phyloP scores from a whole-genome alignment of 306 rosid species.

The Rosa persica region DNA sequence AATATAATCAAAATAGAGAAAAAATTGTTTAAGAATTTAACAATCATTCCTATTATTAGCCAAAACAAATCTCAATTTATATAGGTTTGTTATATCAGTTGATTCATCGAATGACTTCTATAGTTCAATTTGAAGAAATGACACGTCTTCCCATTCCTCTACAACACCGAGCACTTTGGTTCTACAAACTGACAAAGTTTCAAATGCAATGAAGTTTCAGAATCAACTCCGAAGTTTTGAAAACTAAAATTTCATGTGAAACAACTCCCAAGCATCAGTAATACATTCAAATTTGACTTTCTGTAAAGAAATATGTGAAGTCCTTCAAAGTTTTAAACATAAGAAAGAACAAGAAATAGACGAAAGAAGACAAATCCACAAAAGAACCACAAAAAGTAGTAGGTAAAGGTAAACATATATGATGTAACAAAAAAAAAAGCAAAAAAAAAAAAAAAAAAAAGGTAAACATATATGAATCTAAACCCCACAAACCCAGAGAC shows the following conservation, averaged over 20 bases:
- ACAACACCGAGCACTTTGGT: slow-evolving; percentile 17
- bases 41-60: too few relatives aligned
- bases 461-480: too few relatives aligned
- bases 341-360: not conserved
- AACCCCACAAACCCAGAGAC: too few relatives aligned
- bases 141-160: not conserved
- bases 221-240: not conserved
- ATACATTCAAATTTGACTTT: not conserved
- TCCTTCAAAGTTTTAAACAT: not conserved
- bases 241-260: not conserved
- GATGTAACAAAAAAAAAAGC: too few relatives aligned
- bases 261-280: not conserved
- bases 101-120: too few relatives aligned
- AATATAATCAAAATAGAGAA: too few relatives aligned
- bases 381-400: not conserved
- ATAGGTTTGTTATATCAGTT: too few relatives aligned
- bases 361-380: not conserved
- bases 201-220: not conserved
- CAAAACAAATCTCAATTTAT: too few relatives aligned
- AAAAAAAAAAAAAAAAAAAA: too few relatives aligned
- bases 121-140: too few relatives aligned
- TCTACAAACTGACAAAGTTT: slow-evolving; percentile 33
- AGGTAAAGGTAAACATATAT: not conserved
- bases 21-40: too few relatives aligned
- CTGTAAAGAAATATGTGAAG: not conserved